A percentile compares a stretch with the other conserved stretches of the same genome.
Evolutionary conservation across 2,329 filamentous ascomycete genomes (phyloP).

Genomic region (Claviceps monticola): DNA sequence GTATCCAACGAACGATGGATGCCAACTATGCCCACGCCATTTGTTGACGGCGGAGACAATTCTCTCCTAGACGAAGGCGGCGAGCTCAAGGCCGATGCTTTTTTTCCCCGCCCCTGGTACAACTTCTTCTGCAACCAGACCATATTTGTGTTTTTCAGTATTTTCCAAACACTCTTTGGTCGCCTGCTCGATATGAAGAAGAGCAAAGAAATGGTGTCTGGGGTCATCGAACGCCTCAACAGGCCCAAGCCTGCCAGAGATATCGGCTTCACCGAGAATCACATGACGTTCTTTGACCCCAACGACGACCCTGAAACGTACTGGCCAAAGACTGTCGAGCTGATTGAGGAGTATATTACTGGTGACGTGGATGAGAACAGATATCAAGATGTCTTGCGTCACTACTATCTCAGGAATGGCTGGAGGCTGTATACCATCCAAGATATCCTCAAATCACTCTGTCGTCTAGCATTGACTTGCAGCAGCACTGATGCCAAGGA

Average conservation of each 20-base stretch:
- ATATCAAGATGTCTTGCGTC: slow-evolving; percentile 80
- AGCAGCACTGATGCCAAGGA: slow-evolving; percentile 81
- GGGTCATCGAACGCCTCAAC: slow-evolving; percentile 60
- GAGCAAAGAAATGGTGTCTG: slow-evolving; percentile 56
- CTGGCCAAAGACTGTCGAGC: slow-evolving; percentile 71
- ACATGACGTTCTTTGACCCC: slow-evolving; percentile 61
- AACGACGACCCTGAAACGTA: slow-evolving; percentile 50
- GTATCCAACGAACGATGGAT: slow-evolving; percentile 51
- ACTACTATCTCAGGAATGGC: slow-evolving; percentile 80
- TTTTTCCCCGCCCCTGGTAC: slow-evolving; percentile 67
- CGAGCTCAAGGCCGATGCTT: slow-evolving; percentile 61
- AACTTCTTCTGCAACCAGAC: slow-evolving; percentile 86
- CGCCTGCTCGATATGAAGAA: slow-evolving; percentile 74
- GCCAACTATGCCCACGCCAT: slow-evolving; percentile 43
- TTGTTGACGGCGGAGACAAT: slow-evolving; percentile 38
- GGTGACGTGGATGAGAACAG: slow-evolving; percentile 69
- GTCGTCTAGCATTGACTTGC: slow-evolving; percentile 69
- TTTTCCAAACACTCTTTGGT: slow-evolving; percentile 83
- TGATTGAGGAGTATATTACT: slow-evolving; percentile 77
- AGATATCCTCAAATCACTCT: slow-evolving; percentile 70
- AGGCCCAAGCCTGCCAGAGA: slow-evolving; percentile 68
- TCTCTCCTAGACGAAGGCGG: slow-evolving; percentile 43
- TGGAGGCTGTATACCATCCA: slow-evolving; percentile 92
- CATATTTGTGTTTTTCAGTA: slow-evolving; percentile 87
- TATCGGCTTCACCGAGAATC: slow-evolving; percentile 70